Percentiles rank a stretch among this genome's conserved stretches.
Evolutionary conservation across 2,329 filamentous ascomycete genomes (phyloP).

Genomic region (Madurella fahalii): DNA sequence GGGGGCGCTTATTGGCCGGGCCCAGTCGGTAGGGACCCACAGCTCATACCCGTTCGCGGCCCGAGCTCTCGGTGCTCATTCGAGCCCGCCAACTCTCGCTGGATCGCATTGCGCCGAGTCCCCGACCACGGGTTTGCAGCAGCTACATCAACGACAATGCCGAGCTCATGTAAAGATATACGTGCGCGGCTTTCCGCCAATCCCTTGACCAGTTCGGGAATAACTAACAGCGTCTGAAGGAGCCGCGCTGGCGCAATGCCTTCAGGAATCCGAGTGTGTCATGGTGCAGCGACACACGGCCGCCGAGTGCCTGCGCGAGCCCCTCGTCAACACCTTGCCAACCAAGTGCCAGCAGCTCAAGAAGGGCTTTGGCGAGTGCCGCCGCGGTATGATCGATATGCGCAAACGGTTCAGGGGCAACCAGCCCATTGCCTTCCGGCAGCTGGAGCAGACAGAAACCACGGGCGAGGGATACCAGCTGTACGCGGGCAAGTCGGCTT

Average conservation of each 20-base stretch:
- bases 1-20: not conserved
- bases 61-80: not conserved
- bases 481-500: slow-evolving; percentile 74
- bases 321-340: slow-evolving; percentile 76
- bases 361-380: slow-evolving; percentile 91
- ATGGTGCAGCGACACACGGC: slow-evolving; percentile 86
- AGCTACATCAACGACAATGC: slow-evolving; percentile 49
- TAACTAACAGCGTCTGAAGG: slow-evolving; percentile 48
- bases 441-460: slow-evolving; percentile 57
- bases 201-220: not conserved
- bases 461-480: slow-evolving; percentile 61
- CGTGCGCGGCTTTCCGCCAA: slow-evolving; percentile 52
- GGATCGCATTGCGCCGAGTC: not conserved
- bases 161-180: slow-evolving; percentile 94
- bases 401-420: slow-evolving; percentile 96
- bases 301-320: slow-evolving; percentile 80
- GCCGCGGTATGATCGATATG: slow-evolving; percentile 96
- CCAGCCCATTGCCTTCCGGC: slow-evolving; percentile 68
- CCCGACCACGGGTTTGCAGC: not conserved
- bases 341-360: slow-evolving; percentile 88
- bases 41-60: not conserved
- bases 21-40: not conserved
- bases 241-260: slow-evolving; percentile 86
- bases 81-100: not conserved
- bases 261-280: slow-evolving; percentile 94